These are phyloP conservation scores for Flaveria bidentis DNA, from an alignment of 129 eudicot species.

Conservation along the genomic window DNA sequence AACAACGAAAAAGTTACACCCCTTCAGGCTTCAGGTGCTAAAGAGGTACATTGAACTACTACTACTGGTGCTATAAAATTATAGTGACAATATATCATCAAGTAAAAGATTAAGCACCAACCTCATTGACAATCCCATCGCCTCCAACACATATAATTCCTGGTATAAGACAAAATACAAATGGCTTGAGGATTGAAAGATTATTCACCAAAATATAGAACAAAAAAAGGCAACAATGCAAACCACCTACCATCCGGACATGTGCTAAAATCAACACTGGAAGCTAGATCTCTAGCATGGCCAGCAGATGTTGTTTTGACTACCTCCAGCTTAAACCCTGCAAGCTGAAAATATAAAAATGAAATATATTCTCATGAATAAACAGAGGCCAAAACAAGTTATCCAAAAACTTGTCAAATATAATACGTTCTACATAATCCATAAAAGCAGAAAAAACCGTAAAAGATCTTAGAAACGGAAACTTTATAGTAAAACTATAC, in stretches of 20 bases:
- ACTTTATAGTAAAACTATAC: neutral
- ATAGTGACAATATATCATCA: constrained; percentile 8
- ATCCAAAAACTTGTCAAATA: neutral
- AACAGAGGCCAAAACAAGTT: neutral
- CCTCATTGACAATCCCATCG: constrained; percentile 98
- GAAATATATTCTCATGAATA: constrained; percentile 9
- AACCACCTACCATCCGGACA: constrained; percentile 84
- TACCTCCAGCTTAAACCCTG: constrained; percentile 91
- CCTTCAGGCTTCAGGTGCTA: neutral
- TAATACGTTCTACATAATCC: neutral
- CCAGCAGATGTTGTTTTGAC: constrained; percentile 97
- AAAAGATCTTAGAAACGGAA: neutral
- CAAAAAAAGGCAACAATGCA: neutral
- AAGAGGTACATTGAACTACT: neutral
- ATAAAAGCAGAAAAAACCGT: neutral
- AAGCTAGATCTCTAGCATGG: constrained; percentile 89
- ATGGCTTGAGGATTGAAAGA: constrained; percentile 16
- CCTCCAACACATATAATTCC: constrained; percentile 99
- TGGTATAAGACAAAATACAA: constrained; percentile 38
- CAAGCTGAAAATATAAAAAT: constrained; percentile 59
- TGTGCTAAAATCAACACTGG: constrained; percentile 83
- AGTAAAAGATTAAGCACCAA: constrained; percentile 32
- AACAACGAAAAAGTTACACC: too few relatives aligned
- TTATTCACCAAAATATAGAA: neutral
- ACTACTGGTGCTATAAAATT: neutral